A percentile compares a stretch with the other conserved stretches of the same genome.
Evolutionary conservation across 345 rosid species (phyloP).

Genomic region (Mallotus nudiflorus): DNA sequence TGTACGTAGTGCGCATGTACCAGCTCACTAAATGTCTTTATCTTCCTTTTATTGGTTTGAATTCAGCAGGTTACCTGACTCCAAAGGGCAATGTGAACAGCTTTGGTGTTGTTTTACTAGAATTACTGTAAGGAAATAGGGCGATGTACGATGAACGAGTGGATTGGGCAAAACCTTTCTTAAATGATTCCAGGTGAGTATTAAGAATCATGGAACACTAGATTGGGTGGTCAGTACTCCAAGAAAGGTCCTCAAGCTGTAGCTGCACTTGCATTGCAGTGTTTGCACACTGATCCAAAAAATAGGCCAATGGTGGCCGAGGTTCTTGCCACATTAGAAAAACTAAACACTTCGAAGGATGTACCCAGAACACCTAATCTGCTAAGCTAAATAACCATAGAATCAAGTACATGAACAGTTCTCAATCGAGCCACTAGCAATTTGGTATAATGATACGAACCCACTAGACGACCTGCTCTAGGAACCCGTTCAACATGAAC

Average conservation of each 20-base stretch:
- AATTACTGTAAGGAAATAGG: conserved; percentile 64
- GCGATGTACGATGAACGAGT: conserved; percentile 61
- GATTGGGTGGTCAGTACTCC: conserved; percentile 82
- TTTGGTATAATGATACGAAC: neutral
- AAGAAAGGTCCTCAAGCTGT: conserved; percentile 75
- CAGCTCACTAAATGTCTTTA: neutral
- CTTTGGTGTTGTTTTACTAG: conserved; percentile 80
- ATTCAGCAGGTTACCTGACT: conserved; percentile 72
- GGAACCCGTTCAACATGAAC: too few species aligned
- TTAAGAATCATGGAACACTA: conserved; percentile 83
- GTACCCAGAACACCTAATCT: conserved; percentile 21
- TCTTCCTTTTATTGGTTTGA: conserved; percentile 1
- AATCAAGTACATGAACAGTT: conserved; percentile 19
- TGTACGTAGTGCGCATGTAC: neutral
- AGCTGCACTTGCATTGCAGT: conserved; percentile 69
- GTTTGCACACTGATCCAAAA: conserved; percentile 61
- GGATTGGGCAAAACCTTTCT: conserved; percentile 82
- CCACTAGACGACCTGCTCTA: too few species aligned
- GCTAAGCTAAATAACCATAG: conserved; percentile 20
- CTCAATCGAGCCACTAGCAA: conserved; percentile 17
- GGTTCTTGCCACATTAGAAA: conserved; percentile 52
- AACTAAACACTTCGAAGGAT: conserved; percentile 30
- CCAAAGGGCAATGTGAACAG: conserved; percentile 89
- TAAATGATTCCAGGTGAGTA: conserved; percentile 57
- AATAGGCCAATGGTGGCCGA: conserved; percentile 62